Evolutionary conservation across 2,329 filamentous ascomycete species (phyloP), one percentile per base, ranked within the genome.

Genomic region (Penicillium sumatraense): DNA sequence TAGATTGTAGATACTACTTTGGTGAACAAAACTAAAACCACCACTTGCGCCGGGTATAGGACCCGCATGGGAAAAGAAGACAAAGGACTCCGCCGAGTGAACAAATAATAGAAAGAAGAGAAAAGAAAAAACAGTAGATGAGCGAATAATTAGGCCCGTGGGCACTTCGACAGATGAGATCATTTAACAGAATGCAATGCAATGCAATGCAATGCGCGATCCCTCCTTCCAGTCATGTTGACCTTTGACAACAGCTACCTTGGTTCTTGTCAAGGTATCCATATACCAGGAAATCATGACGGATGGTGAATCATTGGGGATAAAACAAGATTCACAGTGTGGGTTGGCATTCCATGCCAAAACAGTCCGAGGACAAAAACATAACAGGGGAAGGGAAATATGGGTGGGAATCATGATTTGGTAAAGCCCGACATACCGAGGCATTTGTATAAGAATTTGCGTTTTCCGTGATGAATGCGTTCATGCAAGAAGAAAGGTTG

Each of bases 71-170:
- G 8, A 46, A 29, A 46, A 46, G 11, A 20, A 16, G 6, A 46
- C 40, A 61, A 46, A 61, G 51, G 57, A 59, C 57, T 58, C 56
- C 54, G 54, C 60, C 53, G 45, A 48, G 49, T 55, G 55, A 51
- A 57, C 53, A 51, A 56, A 55, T 52, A 54, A 55, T 21, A 57
- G 54, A 31, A 50, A n/a, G n/a, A n/a, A n/a, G n/a, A n/a, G n/a
- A n/a, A n/a, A n/a, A n/a, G n/a, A n/a, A 29, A 13, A n/a, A 10
- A 54, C 56, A 54, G 45, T 58, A 59, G 54, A 61, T 63, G 56
- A 44, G 42, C 41, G 49, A 62, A 55, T 51, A 61, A 49, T 59
- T 61, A 56, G 54, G 38, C 62, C 58, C 63, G 53, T 55, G 38
- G 59, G 57, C 58, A 49, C 56, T 31, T 46, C 44, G 59, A 59